These are phyloP conservation scores for Dipodascopsis uninucleata DNA, from an alignment of 805 yeast genomes.

Conservation along the genomic window DNA sequence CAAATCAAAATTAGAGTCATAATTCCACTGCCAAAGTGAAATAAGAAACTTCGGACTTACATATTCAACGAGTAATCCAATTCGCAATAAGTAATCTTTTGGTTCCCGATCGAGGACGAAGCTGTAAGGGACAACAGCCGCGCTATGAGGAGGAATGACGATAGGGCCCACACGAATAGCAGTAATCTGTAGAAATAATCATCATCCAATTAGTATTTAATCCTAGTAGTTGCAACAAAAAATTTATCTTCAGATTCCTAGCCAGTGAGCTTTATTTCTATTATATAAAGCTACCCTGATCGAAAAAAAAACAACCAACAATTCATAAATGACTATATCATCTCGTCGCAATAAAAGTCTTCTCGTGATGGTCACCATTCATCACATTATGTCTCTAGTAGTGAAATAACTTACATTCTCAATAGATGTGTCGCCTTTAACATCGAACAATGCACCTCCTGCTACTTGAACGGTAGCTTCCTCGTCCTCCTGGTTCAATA, in stretches of 20 bases:
- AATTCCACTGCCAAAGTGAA: slow-evolving; percentile 2
- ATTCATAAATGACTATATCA: neutral
- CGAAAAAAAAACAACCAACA: neutral
- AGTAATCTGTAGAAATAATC: slow-evolving; percentile 16
- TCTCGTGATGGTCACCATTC: neutral
- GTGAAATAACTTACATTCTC: slow-evolving; percentile 15
- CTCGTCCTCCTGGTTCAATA: slow-evolving; percentile 31
- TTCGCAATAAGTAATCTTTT: slow-evolving; percentile 23
- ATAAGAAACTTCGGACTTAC: neutral
- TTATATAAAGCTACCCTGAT: no score
- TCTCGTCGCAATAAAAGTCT: neutral
- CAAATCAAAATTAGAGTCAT: neutral
- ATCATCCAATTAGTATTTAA: no score
- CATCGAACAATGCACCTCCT: slow-evolving; percentile 22
- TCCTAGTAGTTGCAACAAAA: neutral
- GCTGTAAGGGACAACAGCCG: slow-evolving; percentile 11
- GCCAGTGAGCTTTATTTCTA: no score
- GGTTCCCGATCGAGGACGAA: slow-evolving; percentile 26
- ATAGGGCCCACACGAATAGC: slow-evolving; percentile 24
- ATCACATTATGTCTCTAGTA: neutral
- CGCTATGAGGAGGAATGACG: slow-evolving; percentile 12
- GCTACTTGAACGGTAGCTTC: slow-evolving; percentile 22
- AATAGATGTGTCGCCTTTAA: slow-evolving; percentile 14
- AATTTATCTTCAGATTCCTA: neutral
- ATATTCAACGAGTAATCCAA: slow-evolving; percentile 23